Base-by-base conservation (phyloP, 2,329 filamentous ascomycete genomes). In the Dryadomyces quercivorus region DNA sequence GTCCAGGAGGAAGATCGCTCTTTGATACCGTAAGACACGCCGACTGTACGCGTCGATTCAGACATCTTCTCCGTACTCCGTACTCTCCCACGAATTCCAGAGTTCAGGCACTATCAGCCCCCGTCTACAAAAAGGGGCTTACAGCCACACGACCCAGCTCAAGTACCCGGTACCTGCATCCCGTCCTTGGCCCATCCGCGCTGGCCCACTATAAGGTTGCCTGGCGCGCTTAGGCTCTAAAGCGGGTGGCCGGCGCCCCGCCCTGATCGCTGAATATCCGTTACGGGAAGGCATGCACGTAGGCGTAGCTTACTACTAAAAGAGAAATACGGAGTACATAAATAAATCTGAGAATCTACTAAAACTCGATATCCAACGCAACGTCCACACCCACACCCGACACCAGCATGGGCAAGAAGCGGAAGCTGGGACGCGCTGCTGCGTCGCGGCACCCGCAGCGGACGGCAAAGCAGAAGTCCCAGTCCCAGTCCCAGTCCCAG, bases 401-500 rank as follows among this genome's bases (percentile, higher is more conserved):
- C n/a, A 6, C 36, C 5, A 26, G 46, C 26, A 72, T 71, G 69
- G 65, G 61, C 53, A 73, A 69, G 59, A 74, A 72, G 62, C 71
- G 70, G 59, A 76, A 75, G 67, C 66, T 71, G 54, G 55, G 49
- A 46, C 58, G 61, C 21, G 49, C 50, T 40, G 31, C 57, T 2
- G 49, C 38, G 2, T 53, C 58, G 36, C 50, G 47, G 9, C 47
- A 38, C 9, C 34, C 8, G 13, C 16, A 34, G n/a, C 2, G 26
- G n/a, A n/a, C n/a, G n/a, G n/a, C n/a, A n/a, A n/a, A n/a, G n/a
- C n/a, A n/a, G n/a, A n/a, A n/a, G n/a, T 22, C 26, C n/a, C 26
- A 49, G 22, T n/a, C n/a, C 21, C 51, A 45, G 13, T 13, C n/a
- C 34, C 4, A 43, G 45, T 5, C 12, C 50, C 22, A 34, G 9